Evolutionary conservation across 495 filamentous ascomycete species (phyloP).

Genomic region (Podospora anserina): DNA sequence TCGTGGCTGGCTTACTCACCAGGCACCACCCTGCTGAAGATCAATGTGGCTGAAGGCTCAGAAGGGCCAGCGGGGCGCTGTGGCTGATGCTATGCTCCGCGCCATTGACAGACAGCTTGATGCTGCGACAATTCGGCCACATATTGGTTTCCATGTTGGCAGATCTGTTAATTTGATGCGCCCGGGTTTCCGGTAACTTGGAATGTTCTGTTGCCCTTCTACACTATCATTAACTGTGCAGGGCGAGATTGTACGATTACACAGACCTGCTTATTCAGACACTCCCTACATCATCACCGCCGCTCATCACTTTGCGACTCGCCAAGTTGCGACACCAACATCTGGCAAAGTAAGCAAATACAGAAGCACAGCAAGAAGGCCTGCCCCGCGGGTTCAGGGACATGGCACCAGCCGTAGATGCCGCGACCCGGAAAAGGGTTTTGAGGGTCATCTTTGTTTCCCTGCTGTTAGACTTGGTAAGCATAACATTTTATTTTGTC

Average conservation of each 20-base stretch:
- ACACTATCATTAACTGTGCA: not conserved
- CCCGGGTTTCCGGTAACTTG: not conserved
- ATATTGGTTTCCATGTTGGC: constrained; percentile 6
- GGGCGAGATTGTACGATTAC: not conserved
- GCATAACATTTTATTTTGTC: constrained; percentile 7
- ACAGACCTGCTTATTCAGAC: not conserved
- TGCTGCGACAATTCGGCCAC: constrained; percentile 16
- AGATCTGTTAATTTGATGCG: not conserved
- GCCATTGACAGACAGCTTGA: constrained; percentile 20
- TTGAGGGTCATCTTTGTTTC: constrained; percentile 67
- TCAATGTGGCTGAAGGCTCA: not conserved
- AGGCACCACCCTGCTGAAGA: not conserved
- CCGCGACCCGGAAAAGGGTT: constrained; percentile 68
- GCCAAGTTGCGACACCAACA: not conserved
- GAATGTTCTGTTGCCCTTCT: not conserved
- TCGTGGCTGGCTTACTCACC: too few species aligned
- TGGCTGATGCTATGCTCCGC: constrained; percentile 4
- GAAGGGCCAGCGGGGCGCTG: not conserved
- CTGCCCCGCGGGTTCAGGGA: not conserved
- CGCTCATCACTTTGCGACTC: not conserved
- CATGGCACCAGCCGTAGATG: constrained; percentile 46
- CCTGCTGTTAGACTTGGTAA: constrained; percentile 53
- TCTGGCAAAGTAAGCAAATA: not conserved
- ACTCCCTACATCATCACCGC: not conserved
- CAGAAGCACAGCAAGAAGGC: not conserved